Conservation (phyloP, 1,284 basidiomycete genomes). For the Boletus smithii region DNA sequence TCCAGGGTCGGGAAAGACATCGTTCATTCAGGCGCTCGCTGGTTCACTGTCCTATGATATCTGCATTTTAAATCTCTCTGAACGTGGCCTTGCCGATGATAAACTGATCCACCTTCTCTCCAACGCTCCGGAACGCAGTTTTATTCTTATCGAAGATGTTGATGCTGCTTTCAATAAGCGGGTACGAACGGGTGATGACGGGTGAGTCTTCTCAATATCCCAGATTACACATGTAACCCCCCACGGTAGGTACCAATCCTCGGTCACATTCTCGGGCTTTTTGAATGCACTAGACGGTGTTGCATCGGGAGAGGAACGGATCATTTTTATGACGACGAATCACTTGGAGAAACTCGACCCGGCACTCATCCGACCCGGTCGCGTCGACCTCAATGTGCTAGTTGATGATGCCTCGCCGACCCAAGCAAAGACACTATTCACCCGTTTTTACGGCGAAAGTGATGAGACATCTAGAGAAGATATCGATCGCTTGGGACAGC, state of each 20-base stretch:
- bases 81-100: constrained; percentile 95
- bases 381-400: constrained; percentile 84
- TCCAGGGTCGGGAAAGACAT: constrained; percentile 97
- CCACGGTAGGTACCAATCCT: constrained; percentile 75
- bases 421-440: constrained; percentile 81
- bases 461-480: constrained; percentile 34
- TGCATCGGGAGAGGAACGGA: constrained; percentile 93
- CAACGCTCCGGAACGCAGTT: constrained; percentile 88
- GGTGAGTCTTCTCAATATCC: constrained; percentile 47
- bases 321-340: constrained; percentile 99
- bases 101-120: constrained; percentile 93
- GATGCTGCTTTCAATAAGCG: constrained; percentile 97
- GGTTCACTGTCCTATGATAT: constrained; percentile 94
- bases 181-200: constrained; percentile 85
- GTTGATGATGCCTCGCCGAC: constrained; percentile 85
- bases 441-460: constrained; percentile 75
- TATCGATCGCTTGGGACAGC: constrained; percentile 46
- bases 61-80: constrained; percentile 93
- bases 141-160: constrained; percentile 94
- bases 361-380: constrained; percentile 91
- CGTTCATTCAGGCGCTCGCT: constrained; percentile 96
- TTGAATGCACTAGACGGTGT: constrained; percentile 98
- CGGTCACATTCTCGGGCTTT: constrained; percentile 96
- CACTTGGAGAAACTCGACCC: constrained; percentile 82
- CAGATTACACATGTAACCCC: constrained; percentile 11